Base-by-base conservation (phyloP, 345 rosid species). In the Euphorbia lathyris region DNA sequence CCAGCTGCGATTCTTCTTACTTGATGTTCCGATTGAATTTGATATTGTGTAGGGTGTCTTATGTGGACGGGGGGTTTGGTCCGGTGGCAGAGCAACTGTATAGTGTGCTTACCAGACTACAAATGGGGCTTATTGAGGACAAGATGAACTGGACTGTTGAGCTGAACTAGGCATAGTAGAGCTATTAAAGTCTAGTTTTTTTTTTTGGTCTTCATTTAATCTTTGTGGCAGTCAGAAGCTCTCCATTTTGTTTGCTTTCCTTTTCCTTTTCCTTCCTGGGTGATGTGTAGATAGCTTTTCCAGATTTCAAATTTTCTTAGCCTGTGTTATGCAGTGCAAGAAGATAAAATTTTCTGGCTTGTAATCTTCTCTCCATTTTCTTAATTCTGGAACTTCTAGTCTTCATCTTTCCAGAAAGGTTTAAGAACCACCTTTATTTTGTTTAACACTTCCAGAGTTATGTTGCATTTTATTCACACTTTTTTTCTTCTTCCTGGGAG, bases 41-140 rank as follows among this genome's bases (percentile, higher is more conserved):
- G 25, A 32, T 42, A 2, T 10, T 63, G n/a, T 74, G 80, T 86
- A 94, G 97, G 84, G 86, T 83, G 36, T 55, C 88, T 22, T 95
- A 92, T 19, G 90, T 80, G 43, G 79, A 79, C 63, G 90, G 83
- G 17, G 88, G 90, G 68, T 87, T 92, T 6, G 97, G 99, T 67
- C 80, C 73, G 0, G 87, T 88, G 14, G 76, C 96, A 1, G 72
- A 87, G 74, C 79, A 83, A 69, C 83, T 95, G 36, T 90, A 87
- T 71, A 82, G 86, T 1, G 83, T 71, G 68, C 91, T 95, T 60
- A 90, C 99, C 38, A 83, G 85, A 67, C 86, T 92, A 40, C 99
- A 92, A 82, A 92, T 95, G 99, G 97, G 97, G 65, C 90, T 90
- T 25, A 77, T 34, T 25, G 93, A 87, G 23, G 97, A 95, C 86